Percentiles rank a stretch among this genome's conserved stretches.
These are phyloP conservation scores for Penicillium macrosclerotiorum DNA, from an alignment of 495 filamentous ascomycete genomes.

Conservation along the genomic window DNA sequence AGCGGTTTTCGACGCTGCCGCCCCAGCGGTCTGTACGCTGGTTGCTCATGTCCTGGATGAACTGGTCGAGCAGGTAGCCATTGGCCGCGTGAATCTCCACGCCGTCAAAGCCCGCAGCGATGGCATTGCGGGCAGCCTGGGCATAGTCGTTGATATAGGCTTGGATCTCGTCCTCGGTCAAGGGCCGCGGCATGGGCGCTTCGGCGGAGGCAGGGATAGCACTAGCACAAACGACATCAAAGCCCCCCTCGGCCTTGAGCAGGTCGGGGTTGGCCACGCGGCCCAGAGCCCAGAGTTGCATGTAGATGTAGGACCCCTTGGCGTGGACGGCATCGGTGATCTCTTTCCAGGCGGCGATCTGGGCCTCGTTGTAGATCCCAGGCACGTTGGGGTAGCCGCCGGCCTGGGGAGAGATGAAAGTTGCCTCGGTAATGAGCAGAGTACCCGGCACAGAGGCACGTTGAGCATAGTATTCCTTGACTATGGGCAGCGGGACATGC, in stretches of 20 bases:
- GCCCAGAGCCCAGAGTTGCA: conserved; percentile 68
- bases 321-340: conserved; percentile 66
- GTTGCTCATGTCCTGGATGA: conserved; percentile 62
- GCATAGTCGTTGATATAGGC: conserved; percentile 56
- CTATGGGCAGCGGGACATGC: conserved; percentile 35
- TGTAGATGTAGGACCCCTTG: conserved; percentile 60
- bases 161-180: conserved; percentile 59
- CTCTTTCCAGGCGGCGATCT: conserved; percentile 60
- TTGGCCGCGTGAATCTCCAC: conserved; percentile 76
- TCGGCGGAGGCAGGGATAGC: conserved; percentile 38
- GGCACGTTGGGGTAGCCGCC: conserved; percentile 56
- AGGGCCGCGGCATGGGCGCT: conserved; percentile 37
- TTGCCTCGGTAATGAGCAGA: conserved; percentile 58
- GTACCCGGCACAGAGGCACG: conserved; percentile 47
- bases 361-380: conserved; percentile 60
- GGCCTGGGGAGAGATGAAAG: conserved; percentile 56
- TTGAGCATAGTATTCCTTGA: conserved; percentile 53
- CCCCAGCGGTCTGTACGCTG: conserved; percentile 64
- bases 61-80: conserved; percentile 76
- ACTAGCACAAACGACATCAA: conserved; percentile 49
- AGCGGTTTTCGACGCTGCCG: conserved; percentile 69
- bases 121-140: conserved; percentile 59
- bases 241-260: conserved; percentile 29
- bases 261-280: conserved; percentile 48
- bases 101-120: conserved; percentile 72